phyloP scores from a whole-genome alignment of 441 rosid genomes.

The Pelargonium citronellum region DNA sequence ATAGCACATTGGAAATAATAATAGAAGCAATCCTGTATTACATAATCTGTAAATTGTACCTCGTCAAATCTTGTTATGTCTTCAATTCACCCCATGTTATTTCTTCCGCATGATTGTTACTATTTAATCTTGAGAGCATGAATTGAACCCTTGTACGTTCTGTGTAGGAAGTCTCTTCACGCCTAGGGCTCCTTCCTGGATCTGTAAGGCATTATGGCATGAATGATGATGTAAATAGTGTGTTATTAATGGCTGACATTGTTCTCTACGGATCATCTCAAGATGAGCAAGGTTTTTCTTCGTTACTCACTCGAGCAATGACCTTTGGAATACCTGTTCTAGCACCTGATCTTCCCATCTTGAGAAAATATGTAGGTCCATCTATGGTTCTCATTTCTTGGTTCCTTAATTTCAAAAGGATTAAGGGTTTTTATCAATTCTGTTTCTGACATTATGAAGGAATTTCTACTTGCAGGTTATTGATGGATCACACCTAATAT shows the following conservation, averaged over 20 bases:
- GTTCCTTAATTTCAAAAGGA: constrained; percentile 21
- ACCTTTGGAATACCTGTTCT: constrained; percentile 72
- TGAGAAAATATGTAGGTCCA: constrained; percentile 69
- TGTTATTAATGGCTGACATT: constrained; percentile 76
- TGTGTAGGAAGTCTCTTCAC: constrained; percentile 69
- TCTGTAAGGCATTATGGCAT: constrained; percentile 71
- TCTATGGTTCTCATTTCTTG: constrained; percentile 15
- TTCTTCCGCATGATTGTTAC: neutral
- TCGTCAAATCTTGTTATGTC: constrained; percentile 8
- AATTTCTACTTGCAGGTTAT: constrained; percentile 44
- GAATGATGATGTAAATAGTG: constrained; percentile 62
- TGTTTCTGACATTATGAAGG: constrained; percentile 10
- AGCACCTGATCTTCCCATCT: constrained; percentile 68
- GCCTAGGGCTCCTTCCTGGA: constrained; percentile 62
- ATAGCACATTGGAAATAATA: neutral
- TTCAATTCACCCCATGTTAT: constrained; percentile 4
- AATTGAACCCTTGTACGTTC: constrained; percentile 12
- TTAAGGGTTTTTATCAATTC: constrained; percentile 12
- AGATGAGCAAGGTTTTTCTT: constrained; percentile 89
- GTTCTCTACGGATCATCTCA: constrained; percentile 89
- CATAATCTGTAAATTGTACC: neutral
- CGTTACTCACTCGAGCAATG: constrained; percentile 84
- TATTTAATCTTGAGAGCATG: constrained; percentile 15
- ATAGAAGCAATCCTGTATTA: constrained; percentile 5
- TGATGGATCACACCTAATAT: constrained; percentile 65